These are phyloP conservation scores for Fusarium xyrophilum DNA, from an alignment of 2,329 filamentous ascomycete genomes.

Conservation along the genomic window DNA sequence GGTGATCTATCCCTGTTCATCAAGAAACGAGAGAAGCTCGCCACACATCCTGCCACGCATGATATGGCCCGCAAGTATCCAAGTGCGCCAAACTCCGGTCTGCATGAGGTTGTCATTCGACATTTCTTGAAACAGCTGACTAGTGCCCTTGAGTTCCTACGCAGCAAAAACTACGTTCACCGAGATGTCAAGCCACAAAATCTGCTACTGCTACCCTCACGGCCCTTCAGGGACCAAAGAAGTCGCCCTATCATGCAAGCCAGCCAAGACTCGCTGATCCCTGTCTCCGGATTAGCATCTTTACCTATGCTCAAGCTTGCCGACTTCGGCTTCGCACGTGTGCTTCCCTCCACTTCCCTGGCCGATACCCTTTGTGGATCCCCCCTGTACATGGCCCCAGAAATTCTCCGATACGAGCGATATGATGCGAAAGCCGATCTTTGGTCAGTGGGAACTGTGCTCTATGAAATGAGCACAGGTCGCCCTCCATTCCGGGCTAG, in stretches of 20 bases:
- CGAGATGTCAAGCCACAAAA: constrained; percentile 98
- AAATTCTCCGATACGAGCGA: constrained; percentile 95
- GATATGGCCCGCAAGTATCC: constrained; percentile 96
- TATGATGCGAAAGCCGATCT: constrained; percentile 97
- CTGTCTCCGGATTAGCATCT: constrained; percentile 79
- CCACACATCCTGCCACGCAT: constrained; percentile 78
- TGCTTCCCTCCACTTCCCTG: constrained; percentile 86
- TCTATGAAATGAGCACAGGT: constrained; percentile 94
- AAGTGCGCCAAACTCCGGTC: constrained; percentile 78
- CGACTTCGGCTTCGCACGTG: constrained; percentile 97
- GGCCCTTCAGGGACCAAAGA: constrained; percentile 68
- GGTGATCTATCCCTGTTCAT: constrained; percentile 96
- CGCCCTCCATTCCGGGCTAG: constrained; percentile 88
- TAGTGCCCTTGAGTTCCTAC: constrained; percentile 88
- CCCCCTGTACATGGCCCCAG: constrained; percentile 97
- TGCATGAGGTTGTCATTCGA: constrained; percentile 94
- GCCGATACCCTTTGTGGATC: constrained; percentile 97
- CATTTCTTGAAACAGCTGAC: constrained; percentile 96
- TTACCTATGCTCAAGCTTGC: constrained; percentile 97
- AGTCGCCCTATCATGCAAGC: constrained; percentile 71
- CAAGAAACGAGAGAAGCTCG: constrained; percentile 85
- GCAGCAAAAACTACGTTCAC: constrained; percentile 86
- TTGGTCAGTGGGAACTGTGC: constrained; percentile 95
- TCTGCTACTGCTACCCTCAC: constrained; percentile 83
- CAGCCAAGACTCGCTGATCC: constrained; percentile 80